These are phyloP conservation scores for Phascolomyces articulosus DNA, from an alignment of 371 early-diverging fungal species.

Conservation along the genomic window DNA sequence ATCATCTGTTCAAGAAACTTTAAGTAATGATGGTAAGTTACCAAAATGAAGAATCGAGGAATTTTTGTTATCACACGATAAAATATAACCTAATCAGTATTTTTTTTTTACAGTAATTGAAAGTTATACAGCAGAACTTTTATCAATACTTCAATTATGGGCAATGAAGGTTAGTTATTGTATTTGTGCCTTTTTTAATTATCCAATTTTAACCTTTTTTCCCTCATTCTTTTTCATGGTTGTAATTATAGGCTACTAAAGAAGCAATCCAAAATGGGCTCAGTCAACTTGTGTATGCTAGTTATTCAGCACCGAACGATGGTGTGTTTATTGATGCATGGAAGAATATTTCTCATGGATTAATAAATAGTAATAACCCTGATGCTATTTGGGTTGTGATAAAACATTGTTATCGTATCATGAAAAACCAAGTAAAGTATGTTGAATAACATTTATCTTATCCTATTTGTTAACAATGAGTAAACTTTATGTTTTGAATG, in stretches of 20 bases:
- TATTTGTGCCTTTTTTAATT: neutral
- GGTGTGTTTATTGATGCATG: slow-evolving; percentile 5
- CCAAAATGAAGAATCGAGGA: too few species aligned
- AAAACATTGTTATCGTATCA: slow-evolving; percentile 12
- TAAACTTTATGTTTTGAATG: neutral
- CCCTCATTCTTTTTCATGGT: too few species aligned
- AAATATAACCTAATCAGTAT: too few species aligned
- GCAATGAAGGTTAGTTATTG: slow-evolving; percentile 14
- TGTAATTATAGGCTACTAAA: neutral
- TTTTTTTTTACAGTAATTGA: neutral
- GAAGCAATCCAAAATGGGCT: slow-evolving; percentile 3
- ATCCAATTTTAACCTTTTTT: neutral
- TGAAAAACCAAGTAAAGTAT: slow-evolving; percentile 19
- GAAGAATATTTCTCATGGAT: slow-evolving; percentile 1
- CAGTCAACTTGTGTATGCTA: slow-evolving; percentile 1
- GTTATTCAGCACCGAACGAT: slow-evolving; percentile 7
- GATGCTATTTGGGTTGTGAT: slow-evolving; percentile 6
- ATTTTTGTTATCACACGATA: too few species aligned
- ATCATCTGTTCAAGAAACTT: neutral
- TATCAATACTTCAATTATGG: slow-evolving; percentile 23
- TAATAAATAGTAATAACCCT: neutral
- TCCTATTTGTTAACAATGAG: too few species aligned
- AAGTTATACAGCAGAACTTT: slow-evolving; percentile 2
- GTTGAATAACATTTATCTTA: neutral
- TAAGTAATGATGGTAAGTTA: slow-evolving; percentile 1